These are phyloP conservation scores for Boechera retrofracta DNA, from an alignment of 345 rosid genomes.

Conservation along the genomic window DNA sequence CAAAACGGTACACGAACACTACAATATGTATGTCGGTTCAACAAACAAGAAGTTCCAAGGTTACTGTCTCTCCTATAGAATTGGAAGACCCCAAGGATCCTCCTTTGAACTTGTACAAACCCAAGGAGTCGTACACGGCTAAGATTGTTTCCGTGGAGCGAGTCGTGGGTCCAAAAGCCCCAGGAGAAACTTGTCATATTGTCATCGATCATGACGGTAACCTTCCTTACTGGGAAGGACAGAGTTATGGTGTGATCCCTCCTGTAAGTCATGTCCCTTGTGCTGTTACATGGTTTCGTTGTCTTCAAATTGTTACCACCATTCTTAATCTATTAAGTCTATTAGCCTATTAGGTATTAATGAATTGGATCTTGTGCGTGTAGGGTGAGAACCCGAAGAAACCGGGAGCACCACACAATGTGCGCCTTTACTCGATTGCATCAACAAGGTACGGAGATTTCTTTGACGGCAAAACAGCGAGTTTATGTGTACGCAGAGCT, in stretches of 20 bases:
- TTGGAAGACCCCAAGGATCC: constrained; percentile 83
- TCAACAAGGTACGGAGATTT: constrained; percentile 91
- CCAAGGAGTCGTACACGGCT: constrained; percentile 88
- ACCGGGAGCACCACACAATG: constrained; percentile 85
- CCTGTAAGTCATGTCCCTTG: constrained; percentile 67
- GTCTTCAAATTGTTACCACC: not conserved
- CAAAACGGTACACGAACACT: constrained; percentile 34
- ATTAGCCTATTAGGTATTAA: not conserved
- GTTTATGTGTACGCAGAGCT: constrained; percentile 96
- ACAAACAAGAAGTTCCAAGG: constrained; percentile 74
- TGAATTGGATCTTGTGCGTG: not conserved
- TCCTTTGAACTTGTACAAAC: constrained; percentile 86
- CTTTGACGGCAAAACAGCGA: constrained; percentile 87
- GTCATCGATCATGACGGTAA: constrained; percentile 96
- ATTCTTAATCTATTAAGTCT: not conserved
- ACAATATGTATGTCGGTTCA: constrained; percentile 81
- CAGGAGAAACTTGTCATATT: constrained; percentile 97
- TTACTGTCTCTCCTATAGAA: constrained; percentile 70
- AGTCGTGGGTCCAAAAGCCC: constrained; percentile 85
- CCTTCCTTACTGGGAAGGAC: constrained; percentile 99
- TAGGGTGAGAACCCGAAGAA: constrained; percentile 99
- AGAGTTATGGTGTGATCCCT: constrained; percentile 97
- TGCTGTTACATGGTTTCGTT: constrained; percentile 8
- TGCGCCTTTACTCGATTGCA: constrained; percentile 95
- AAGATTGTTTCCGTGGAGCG: constrained; percentile 94